Evolutionary conservation across 257 asterid species (phyloP), one percentile per base, ranked within the genome.

Genomic region (Salvia miltiorrhiza): DNA sequence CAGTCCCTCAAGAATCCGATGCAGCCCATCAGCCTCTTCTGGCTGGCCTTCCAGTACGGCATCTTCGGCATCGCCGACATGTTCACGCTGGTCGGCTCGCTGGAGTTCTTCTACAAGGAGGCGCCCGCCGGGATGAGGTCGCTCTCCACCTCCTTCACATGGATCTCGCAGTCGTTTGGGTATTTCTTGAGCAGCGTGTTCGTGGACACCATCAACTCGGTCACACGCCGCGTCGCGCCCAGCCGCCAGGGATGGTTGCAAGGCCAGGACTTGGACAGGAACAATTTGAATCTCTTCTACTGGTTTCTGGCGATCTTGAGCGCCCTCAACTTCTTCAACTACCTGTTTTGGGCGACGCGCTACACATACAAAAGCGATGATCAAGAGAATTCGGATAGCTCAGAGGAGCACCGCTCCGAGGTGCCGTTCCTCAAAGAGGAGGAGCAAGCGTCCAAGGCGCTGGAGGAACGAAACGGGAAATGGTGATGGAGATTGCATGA

Each of bases 271-370:
- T 59, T 92, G 82, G 87, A 92, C 44, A 59, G 26, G 70, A 87
- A 82, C 61, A 74, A 82, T 7, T 78, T 92, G 89, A 30, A 86
- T 21, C 52, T 74, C 16, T 92, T 89, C 71, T 89, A 79, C 45
- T 92, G 96, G 98, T 89, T 89, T 70, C 76, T 92, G 89, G 95
- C 95, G 0, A 64, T 86, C 23, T 84, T 92, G 67, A 89, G 96
- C 24, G 66, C 70, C 3, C 73, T 89, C 2, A 92, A 92, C 35
- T 89, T 92, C 69, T 54, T 82, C n/a, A 86, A 85, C 63, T 92
- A 87, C 30, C 74, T 92, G 0, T 89, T 45, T 6, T 92, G 96
- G 88, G 90, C 96, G 17, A 63, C 76, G 0, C 81, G 95, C 88
- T 92, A 92, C 68, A 82, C 81, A 76, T 92, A 86, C 79, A 89